A percentile compares a stretch with the other conserved stretches of the same genome.
phyloP scores from a whole-genome alignment of 495 filamentous ascomycete species.

The Podospora didyma region DNA sequence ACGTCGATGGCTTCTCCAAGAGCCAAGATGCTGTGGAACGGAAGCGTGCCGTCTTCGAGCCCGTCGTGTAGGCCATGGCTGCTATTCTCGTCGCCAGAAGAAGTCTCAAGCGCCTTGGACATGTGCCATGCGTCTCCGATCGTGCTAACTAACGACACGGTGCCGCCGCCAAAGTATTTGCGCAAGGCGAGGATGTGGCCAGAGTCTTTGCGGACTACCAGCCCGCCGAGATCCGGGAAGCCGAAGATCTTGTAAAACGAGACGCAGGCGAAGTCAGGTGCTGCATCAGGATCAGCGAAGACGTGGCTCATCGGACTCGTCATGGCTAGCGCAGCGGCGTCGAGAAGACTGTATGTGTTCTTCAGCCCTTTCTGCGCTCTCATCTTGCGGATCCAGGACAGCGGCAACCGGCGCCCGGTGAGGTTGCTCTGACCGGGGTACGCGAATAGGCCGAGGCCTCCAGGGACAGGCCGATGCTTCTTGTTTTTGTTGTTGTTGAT shows the following conservation, averaged over 20 bases:
- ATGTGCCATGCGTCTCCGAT: slow-evolving; percentile 60
- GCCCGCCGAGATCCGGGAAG: slow-evolving; percentile 69
- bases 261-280: slow-evolving; percentile 69
- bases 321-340: slow-evolving; percentile 69
- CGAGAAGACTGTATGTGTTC: slow-evolving; percentile 62
- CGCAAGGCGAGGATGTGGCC: slow-evolving; percentile 58
- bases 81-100: not conserved
- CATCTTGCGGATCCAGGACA: slow-evolving; percentile 53
- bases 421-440: slow-evolving; percentile 81
- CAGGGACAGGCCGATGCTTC: slow-evolving; percentile 11
- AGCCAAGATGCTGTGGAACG: slow-evolving; percentile 74
- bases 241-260: slow-evolving; percentile 85
- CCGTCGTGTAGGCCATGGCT: slow-evolving; percentile 50
- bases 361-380: slow-evolving; percentile 38
- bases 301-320: slow-evolving; percentile 55
- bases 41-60: slow-evolving; percentile 74
- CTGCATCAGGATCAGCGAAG: slow-evolving; percentile 52
- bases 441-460: slow-evolving; percentile 57
- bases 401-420: slow-evolving; percentile 64
- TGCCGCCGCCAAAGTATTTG: slow-evolving; percentile 75
- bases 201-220: slow-evolving; percentile 62
- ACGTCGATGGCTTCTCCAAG: slow-evolving; percentile 65
- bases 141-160: slow-evolving; percentile 64
- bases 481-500: slow-evolving; percentile 8
- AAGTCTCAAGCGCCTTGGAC: slow-evolving; percentile 45